Evolutionary conservation across 306 rosid genomes (phyloP).

Genomic region (Rosa chinensis): DNA sequence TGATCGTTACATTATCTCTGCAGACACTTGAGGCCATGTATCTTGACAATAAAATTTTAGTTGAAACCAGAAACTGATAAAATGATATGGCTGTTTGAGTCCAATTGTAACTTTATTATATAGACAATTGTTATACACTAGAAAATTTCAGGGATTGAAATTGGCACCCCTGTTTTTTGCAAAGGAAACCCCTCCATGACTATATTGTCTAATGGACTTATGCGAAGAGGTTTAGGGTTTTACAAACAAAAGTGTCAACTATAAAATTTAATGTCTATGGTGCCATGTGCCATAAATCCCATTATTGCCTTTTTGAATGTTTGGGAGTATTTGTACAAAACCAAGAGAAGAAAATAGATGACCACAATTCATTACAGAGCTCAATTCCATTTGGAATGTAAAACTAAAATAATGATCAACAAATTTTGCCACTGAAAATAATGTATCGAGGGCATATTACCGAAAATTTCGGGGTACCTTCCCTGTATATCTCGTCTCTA

Average conservation of each 20-base stretch:
- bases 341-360: background rate
- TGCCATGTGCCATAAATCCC: too few species aligned
- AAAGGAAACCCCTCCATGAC: background rate
- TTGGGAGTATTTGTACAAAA: background rate
- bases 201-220: background rate
- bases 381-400: background rate
- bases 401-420: background rate
- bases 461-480: background rate
- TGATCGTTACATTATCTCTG: background rate
- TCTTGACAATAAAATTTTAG: slow-evolving; percentile 32
- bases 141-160: background rate
- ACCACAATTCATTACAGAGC: background rate
- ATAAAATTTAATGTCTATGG: too few species aligned
- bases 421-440: background rate
- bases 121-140: background rate
- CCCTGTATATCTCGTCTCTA: background rate
- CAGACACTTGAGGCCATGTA: slow-evolving; percentile 33
- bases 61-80: slow-evolving; percentile 2
- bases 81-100: slow-evolving; percentile 9
- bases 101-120: background rate
- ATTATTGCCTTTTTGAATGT: background rate
- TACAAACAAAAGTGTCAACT: too few species aligned
- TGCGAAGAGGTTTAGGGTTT: background rate
- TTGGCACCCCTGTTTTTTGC: background rate
- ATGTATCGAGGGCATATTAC: background rate